Conservation (phyloP, 1,284 basidiomycete genomes). For the Cryptococcus amylolentus region DNA sequence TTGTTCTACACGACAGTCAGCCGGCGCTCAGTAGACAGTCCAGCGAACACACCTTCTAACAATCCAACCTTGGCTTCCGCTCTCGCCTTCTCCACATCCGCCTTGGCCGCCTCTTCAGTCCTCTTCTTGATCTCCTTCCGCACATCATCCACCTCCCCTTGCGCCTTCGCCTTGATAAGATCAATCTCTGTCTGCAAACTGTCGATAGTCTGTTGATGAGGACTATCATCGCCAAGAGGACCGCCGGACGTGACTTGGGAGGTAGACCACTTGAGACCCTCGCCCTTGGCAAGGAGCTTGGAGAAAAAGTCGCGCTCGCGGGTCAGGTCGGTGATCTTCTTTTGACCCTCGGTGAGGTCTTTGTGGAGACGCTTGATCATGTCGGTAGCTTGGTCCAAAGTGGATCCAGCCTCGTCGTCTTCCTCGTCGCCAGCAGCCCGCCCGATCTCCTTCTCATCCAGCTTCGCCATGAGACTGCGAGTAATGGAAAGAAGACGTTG, state of each 20-base stretch:
- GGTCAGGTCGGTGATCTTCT: constrained; percentile 69
- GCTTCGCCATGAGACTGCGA: constrained; percentile 70
- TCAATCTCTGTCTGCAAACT: constrained; percentile 53
- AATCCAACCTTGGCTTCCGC: constrained; percentile 72
- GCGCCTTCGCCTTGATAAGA: constrained; percentile 63
- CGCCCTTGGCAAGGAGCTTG: constrained; percentile 58
- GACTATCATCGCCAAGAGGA: constrained; percentile 19
- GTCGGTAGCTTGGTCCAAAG: constrained; percentile 79
- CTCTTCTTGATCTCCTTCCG: constrained; percentile 62
- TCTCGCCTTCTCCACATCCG: constrained; percentile 69
- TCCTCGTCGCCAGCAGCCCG: constrained; percentile 58
- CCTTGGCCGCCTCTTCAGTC: constrained; percentile 63
- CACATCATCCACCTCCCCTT: constrained; percentile 66
- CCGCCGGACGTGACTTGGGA: background rate
- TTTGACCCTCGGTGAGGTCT: constrained; percentile 67
- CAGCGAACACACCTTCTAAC: constrained; percentile 58
- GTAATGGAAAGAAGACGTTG: constrained; percentile 79
- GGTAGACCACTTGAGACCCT: constrained; percentile 35
- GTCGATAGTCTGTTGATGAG: constrained; percentile 27
- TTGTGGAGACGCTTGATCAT: constrained; percentile 74
- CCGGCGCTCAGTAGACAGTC: background rate
- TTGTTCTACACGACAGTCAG: constrained; percentile 35
- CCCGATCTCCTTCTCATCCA: constrained; percentile 71
- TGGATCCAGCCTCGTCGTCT: constrained; percentile 64
- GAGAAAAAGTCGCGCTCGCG: constrained; percentile 86